Evolutionary conservation across 2,329 filamentous ascomycete species (phyloP), one percentile per base, ranked within the genome.

Genomic region (Colletotrichum tofieldiae): DNA sequence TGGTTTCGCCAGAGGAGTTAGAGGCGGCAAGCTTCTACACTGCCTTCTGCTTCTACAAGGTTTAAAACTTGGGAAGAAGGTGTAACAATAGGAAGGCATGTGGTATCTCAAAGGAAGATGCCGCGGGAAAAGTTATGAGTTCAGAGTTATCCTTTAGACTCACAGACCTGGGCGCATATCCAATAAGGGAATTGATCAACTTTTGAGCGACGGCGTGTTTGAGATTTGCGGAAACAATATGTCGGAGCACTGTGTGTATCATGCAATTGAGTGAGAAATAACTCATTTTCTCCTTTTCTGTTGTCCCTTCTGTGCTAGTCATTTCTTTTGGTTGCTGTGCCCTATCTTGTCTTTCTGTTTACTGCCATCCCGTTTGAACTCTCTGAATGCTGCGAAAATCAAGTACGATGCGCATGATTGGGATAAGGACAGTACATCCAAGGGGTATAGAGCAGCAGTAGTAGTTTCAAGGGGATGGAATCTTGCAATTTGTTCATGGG

Each of bases 11-110:
- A 16, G 93, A 97, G 80, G 96, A 99, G 85, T 93, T 97, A 89
- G 95, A 98, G 81, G 96, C 96, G 55, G 94, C 93, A 14, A 91
- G 89, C 77, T 97, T 98, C 79, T 98, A 98, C 79, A 90, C 97
- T 77, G 95, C 94, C 1, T 98, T 98, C 79, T 98, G 95, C 84
- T 98, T 98, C 82, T 97, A 98, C 84, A 98, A 98, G 86, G 94
- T 97, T 56, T 96, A 86, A 32, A 20, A 9, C 39, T n/a, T 8
- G n/a, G 47, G 29, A 3, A 35, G 18, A 32, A 37, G 18, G 26
- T 59, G 37, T 37, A 26, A 41, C 5, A 14, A 63, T 32, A 49
- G 11, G 8, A 26, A 12, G 35, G 11, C 45, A 26, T 8, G 16
- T 41, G 14, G n/a, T 16, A 2, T 23, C 20, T 29, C 23, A 29